These are phyloP conservation scores for fission yeast (Schizosaccharomyces pombe) DNA, from an alignment of 805 yeast species.

Conservation along the genomic window DNA sequence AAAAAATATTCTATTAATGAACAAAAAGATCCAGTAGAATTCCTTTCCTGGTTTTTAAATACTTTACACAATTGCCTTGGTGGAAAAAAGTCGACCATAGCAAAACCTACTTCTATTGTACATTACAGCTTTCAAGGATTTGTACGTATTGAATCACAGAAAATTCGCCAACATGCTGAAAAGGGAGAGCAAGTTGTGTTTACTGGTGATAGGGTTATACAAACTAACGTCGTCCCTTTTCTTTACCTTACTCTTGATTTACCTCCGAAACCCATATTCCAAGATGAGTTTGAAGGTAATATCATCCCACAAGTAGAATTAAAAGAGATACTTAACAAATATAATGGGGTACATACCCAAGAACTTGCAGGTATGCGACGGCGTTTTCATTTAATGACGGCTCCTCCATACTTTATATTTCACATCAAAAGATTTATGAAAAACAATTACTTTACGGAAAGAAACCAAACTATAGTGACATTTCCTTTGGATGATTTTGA, in stretches of 20 bases:
- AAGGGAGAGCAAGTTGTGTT: conserved; percentile 11
- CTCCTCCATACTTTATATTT: conserved; percentile 33
- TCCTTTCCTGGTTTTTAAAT: conserved; percentile 39
- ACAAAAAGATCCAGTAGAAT: conserved; percentile 30
- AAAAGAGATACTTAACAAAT: conserved; percentile 13
- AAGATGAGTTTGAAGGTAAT: conserved; percentile 23
- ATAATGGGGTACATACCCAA: conserved; percentile 15
- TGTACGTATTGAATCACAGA: conserved; percentile 18
- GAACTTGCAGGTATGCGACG: conserved; percentile 18
- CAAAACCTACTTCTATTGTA: conserved; percentile 14
- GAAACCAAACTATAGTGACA: conserved; percentile 41
- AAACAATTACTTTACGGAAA: conserved; percentile 17
- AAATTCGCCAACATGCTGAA: conserved; percentile 13
- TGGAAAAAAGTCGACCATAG: conserved; percentile 11
- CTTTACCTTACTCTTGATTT: conserved; percentile 35
- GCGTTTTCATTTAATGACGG: conserved; percentile 19
- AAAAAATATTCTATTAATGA: conserved; percentile 20
- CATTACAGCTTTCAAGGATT: conserved; percentile 30
- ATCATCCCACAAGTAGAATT: conserved; percentile 32
- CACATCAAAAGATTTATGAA: conserved; percentile 32
- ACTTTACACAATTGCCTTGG: conserved; percentile 17
- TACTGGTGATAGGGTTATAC: conserved; percentile 11
- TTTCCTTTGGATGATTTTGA: conserved; percentile 24
- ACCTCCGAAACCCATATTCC: conserved; percentile 35
- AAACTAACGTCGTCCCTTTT: conserved; percentile 16